Percentiles rank a stretch among this genome's conserved stretches.
phyloP scores from a whole-genome alignment of 108 stramenopile genomes.

The Skeletonema potamos region DNA sequence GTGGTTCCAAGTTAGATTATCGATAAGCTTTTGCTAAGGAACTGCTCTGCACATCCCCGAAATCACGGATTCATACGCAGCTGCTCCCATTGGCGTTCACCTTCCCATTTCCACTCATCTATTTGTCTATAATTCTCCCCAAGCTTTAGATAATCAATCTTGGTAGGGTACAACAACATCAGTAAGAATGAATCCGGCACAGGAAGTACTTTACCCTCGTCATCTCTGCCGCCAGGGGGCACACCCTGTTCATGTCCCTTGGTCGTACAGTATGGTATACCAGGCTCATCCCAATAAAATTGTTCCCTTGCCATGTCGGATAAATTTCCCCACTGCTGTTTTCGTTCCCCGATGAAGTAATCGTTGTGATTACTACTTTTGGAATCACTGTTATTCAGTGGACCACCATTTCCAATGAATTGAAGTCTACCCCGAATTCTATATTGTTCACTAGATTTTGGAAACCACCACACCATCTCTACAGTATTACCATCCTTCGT shows the following conservation, averaged over 20 bases:
- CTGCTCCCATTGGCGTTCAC: conserved; percentile 3
- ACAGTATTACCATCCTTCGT: conserved; percentile 26
- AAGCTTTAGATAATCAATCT: conserved; percentile 79
- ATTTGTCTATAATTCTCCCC: conserved; percentile 82
- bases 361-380: conserved; percentile 23
- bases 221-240: conserved; percentile 67
- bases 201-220: conserved; percentile 70
- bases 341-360: conserved; percentile 48
- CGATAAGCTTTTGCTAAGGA: neutral
- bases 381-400: conserved; percentile 1
- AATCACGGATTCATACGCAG: conserved; percentile 5
- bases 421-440: conserved; percentile 69
- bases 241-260: conserved; percentile 17
- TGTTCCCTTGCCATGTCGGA: conserved; percentile 76
- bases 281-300: conserved; percentile 71
- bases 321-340: conserved; percentile 83
- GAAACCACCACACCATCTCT: conserved; percentile 92
- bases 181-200: conserved; percentile 78
- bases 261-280: conserved; percentile 14
- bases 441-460: conserved; percentile 86
- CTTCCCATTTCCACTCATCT: conserved; percentile 40
- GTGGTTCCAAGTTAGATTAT: neutral
- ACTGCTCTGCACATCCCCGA: neutral
- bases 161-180: conserved; percentile 69
- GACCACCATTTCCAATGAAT: conserved; percentile 66